These are phyloP conservation scores for Corallochytrium limacisporum DNA, from an alignment of 78 protist genomes.

Conservation along the genomic window DNA sequence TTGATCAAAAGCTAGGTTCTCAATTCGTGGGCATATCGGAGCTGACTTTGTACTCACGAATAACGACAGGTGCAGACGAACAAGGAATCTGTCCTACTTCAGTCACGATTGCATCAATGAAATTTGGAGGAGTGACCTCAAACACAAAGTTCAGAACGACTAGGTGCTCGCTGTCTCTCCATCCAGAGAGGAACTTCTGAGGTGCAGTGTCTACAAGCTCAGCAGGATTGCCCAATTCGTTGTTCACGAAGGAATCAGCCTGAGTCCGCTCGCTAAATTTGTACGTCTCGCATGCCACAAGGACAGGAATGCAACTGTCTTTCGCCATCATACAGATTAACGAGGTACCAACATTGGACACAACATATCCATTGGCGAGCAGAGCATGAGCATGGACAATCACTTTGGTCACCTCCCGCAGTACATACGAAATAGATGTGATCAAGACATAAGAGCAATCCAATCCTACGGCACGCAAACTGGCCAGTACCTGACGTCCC, in stretches of 20 bases:
- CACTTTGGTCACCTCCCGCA: slow-evolving; percentile 68
- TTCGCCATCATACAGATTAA: slow-evolving; percentile 73
- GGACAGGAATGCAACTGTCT: slow-evolving; percentile 60
- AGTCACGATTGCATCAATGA: slow-evolving; percentile 70
- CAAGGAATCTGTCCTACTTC: slow-evolving; percentile 88
- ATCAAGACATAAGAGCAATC: slow-evolving; percentile 59
- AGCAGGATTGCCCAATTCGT: slow-evolving; percentile 71
- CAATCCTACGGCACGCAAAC: slow-evolving; percentile 46
- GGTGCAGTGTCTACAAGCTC: background rate
- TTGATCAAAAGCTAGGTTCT: too few species aligned
- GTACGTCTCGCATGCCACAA: slow-evolving; percentile 87
- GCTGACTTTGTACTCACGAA: slow-evolving; percentile 77
- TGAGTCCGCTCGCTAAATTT: slow-evolving; percentile 78
- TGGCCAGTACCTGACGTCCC: slow-evolving; percentile 38
- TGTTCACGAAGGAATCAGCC: slow-evolving; percentile 77
- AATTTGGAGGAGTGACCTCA: slow-evolving; percentile 89
- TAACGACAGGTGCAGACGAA: slow-evolving; percentile 83
- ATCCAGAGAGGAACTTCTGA: background rate
- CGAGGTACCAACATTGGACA: slow-evolving; percentile 74
- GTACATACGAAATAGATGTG: slow-evolving; percentile 61
- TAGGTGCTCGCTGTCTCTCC: slow-evolving; percentile 15
- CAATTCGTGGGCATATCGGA: too few species aligned
- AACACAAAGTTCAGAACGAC: slow-evolving; percentile 73
- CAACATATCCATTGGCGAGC: slow-evolving; percentile 65
- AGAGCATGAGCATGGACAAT: slow-evolving; percentile 77